Evolutionary conservation across 441 rosid genomes (phyloP).

Genomic region (Euphorbia corollata): DNA sequence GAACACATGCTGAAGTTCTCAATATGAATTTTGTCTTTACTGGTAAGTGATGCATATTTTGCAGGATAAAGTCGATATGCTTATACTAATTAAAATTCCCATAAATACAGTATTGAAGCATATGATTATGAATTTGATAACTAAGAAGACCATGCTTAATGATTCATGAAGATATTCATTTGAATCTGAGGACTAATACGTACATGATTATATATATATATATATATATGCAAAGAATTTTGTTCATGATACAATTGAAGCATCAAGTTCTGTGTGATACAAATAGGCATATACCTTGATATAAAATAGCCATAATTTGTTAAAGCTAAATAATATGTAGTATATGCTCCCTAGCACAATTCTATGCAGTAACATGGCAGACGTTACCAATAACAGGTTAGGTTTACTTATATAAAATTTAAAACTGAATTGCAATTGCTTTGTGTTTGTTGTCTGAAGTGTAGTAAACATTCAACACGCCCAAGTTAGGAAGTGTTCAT

Average conservation of each 20-base stretch:
- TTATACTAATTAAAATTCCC: no score
- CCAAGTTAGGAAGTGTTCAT: not conserved
- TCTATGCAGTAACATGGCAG: not conserved
- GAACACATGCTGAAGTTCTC: not conserved
- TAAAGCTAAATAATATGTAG: not conserved
- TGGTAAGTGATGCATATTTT: conserved; percentile 3
- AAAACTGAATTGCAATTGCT: not conserved
- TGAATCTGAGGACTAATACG: not conserved
- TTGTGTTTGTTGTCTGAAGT: not conserved
- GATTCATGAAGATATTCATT: not conserved
- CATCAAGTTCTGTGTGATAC: not conserved
- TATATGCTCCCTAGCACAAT: not conserved
- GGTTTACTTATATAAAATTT: not conserved
- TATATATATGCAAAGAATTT: not conserved
- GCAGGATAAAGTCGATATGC: no score
- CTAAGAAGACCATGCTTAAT: not conserved
- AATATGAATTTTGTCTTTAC: not conserved
- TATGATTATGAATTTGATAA: conserved; percentile 1
- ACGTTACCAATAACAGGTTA: not conserved
- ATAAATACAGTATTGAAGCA: no score
- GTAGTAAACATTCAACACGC: not conserved
- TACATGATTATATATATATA: no score
- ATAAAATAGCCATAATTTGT: not conserved
- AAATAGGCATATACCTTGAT: not conserved
- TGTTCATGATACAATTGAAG: not conserved